These are phyloP conservation scores for Fusarium sp. DNA, from an alignment of 2,329 filamentous ascomycete genomes.

Conservation along the genomic window DNA sequence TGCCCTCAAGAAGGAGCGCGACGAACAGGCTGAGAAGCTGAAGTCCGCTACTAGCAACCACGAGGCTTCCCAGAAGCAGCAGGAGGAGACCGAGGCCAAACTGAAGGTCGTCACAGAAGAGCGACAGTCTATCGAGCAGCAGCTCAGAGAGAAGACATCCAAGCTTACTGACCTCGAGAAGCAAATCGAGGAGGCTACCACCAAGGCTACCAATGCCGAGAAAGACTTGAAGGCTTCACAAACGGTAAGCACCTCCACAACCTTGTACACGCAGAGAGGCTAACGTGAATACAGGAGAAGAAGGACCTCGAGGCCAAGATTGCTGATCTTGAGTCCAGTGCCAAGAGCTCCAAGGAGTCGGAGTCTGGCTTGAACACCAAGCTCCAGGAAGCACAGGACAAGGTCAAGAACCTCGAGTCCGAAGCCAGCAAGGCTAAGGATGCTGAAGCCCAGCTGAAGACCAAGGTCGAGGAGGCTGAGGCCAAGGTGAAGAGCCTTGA, in stretches of 20 bases:
- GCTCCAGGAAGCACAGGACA: conserved; percentile 29
- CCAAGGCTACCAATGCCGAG: conserved; percentile 50
- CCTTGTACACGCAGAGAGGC: not conserved
- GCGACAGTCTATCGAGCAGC: conserved; percentile 43
- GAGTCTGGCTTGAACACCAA: conserved; percentile 36
- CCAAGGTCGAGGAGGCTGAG: conserved; percentile 25
- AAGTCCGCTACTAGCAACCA: conserved; percentile 28
- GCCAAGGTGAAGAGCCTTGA: conserved; percentile 11
- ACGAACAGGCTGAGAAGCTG: conserved; percentile 36
- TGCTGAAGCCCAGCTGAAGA: conserved; percentile 28
- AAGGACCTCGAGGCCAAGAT: conserved; percentile 36
- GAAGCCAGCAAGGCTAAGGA: conserved; percentile 34
- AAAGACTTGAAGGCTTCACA: conserved; percentile 49
- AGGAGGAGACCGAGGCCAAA: conserved; percentile 38
- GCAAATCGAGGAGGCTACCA: conserved; percentile 48
- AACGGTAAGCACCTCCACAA: conserved; percentile 40
- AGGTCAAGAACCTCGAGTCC: conserved; percentile 18
- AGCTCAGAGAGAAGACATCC: conserved; percentile 44
- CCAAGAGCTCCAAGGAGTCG: conserved; percentile 32
- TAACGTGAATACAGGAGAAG: conserved; percentile 40
- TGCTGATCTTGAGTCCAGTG: conserved; percentile 27
- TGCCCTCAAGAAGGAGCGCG: conserved; percentile 36
- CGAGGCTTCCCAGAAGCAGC: conserved; percentile 32
- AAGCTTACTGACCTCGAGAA: conserved; percentile 46
- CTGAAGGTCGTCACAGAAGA: conserved; percentile 44